phyloP scores from a whole-genome alignment of 495 filamentous ascomycete genomes.

The Hypoxylon trugodes region DNA sequence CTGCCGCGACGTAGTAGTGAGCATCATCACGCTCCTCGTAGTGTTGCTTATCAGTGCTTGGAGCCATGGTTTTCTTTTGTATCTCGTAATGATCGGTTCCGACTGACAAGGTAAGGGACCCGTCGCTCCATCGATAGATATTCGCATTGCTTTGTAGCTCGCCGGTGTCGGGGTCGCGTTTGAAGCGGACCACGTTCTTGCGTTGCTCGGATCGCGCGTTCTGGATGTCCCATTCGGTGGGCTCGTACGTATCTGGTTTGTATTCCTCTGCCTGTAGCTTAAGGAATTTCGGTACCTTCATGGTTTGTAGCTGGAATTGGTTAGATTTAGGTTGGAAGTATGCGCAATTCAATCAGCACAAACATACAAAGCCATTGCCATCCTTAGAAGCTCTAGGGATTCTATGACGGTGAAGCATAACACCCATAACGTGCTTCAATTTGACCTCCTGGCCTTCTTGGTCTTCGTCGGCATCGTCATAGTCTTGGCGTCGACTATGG shows the following conservation, averaged over 20 bases:
- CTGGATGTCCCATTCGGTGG: conserved; percentile 56
- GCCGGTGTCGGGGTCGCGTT: conserved; percentile 51
- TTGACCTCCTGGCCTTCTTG: conserved; percentile 59
- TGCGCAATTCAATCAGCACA: background rate
- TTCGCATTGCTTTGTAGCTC: conserved; percentile 78
- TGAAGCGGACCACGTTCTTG: conserved; percentile 51
- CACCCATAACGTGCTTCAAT: conserved; percentile 65
- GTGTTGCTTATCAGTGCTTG: conserved; percentile 66
- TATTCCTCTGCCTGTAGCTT: conserved; percentile 78
- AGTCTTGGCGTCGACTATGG: background rate
- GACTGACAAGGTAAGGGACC: conserved; percentile 77
- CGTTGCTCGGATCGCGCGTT: conserved; percentile 52
- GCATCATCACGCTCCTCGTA: conserved; percentile 73
- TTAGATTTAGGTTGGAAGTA: conserved; percentile 11
- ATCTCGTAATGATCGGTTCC: conserved; percentile 84
- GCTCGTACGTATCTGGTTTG: conserved; percentile 71
- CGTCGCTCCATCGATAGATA: conserved; percentile 84
- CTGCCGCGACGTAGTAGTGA: conserved; percentile 83
- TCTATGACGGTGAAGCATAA: conserved; percentile 68
- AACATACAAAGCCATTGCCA: conserved; percentile 67
- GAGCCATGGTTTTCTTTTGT: conserved; percentile 76
- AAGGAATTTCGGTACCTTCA: conserved; percentile 83
- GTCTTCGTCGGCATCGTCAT: conserved; percentile 50
- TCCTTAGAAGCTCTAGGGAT: conserved; percentile 73
- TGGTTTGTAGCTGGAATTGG: conserved; percentile 70